Conservation (phyloP, 164 flowering plant genomes). For the grape (Vitis vinifera) region DNA sequence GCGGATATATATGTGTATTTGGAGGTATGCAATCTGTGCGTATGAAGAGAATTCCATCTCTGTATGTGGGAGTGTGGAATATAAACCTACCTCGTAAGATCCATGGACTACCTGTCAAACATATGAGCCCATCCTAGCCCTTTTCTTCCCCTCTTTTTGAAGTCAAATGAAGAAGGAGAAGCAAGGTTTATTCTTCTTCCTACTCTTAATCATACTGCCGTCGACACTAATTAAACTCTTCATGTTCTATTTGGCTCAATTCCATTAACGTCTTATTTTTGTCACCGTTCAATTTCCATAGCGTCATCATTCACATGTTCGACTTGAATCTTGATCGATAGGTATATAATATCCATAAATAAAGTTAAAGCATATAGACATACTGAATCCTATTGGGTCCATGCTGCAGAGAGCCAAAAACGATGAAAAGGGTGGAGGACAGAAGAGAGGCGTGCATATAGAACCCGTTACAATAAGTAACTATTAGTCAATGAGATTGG, state of each 20-base stretch:
- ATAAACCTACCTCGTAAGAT: background rate
- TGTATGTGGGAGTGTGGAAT: background rate
- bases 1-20: background rate
- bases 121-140: background rate
- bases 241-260: background rate
- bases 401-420: too few species aligned
- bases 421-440: background rate
- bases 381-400: too few species aligned
- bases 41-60: too few species aligned
- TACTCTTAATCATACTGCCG: background rate
- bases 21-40: conserved; percentile 3
- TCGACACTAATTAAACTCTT: background rate
- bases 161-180: conserved; percentile 15
- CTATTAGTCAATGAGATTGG: background rate
- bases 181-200: background rate
- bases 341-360: too few species aligned
- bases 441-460: too few species aligned
- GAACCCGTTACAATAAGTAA: background rate
- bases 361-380: too few species aligned
- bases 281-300: too few species aligned
- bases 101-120: conserved; percentile 20
- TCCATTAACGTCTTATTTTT: background rate
- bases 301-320: too few species aligned
- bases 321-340: too few species aligned
- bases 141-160: conserved; percentile 5